Percentiles rank a stretch among this genome's conserved stretches.
phyloP scores from a whole-genome alignment of 2,329 filamentous ascomycete species.

The Colletotrichum acutatum region DNA sequence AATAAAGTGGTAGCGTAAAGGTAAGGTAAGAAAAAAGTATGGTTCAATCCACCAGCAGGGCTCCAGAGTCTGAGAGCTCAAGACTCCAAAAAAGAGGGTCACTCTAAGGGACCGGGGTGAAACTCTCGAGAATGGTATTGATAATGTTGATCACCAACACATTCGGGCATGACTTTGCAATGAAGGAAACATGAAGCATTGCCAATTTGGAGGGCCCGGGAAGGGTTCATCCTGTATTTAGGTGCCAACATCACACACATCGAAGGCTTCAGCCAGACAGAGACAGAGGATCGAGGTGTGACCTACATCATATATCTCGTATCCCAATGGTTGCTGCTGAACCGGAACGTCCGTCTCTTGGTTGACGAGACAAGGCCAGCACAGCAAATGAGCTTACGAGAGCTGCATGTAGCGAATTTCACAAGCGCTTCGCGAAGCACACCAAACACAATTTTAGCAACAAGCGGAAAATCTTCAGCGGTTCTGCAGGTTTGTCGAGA shows the following conservation, averaged over 20 bases:
- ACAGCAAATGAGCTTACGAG: not conserved
- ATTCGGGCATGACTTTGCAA: constrained; percentile 17
- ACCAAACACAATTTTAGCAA: not conserved
- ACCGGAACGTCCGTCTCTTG: constrained; percentile 8
- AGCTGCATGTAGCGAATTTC: not conserved
- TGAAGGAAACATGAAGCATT: not conserved
- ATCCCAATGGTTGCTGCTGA: not conserved
- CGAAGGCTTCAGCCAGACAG: too few relatives aligned
- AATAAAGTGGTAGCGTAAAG: constrained; percentile 6
- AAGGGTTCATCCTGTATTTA: not conserved
- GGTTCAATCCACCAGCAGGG: constrained; percentile 18
- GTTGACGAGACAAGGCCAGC: not conserved
- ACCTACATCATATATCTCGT: not conserved
- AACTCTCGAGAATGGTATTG: constrained; percentile 15
- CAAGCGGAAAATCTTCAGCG: constrained; percentile 23
- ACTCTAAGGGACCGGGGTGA: not conserved
- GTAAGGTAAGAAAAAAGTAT: constrained; percentile 5
- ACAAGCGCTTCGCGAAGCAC: not conserved
- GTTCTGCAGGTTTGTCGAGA: constrained; percentile 6
- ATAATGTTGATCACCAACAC: constrained; percentile 28
- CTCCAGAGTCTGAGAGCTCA: not conserved
- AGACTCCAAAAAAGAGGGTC: not conserved
- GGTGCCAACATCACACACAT: not conserved
- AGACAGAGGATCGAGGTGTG: not conserved
- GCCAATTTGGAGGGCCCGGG: not conserved